Evolutionary conservation across 2,329 filamentous ascomycete species (phyloP).

Genomic region (Torrubiella hemipterigena): DNA sequence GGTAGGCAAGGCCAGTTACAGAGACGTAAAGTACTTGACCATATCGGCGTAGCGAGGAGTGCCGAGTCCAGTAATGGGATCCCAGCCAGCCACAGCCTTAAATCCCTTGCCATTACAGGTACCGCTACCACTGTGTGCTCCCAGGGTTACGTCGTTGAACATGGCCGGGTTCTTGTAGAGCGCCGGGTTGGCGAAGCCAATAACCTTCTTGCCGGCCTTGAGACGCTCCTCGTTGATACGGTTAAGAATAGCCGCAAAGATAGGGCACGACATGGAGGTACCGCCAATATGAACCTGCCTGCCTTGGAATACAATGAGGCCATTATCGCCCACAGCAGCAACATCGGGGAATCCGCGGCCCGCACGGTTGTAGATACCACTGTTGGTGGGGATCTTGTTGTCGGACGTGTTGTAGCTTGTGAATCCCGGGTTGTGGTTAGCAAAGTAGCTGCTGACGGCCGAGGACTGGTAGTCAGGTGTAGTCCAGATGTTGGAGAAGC

Average conservation of each 20-base stretch:
- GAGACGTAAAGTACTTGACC: background rate
- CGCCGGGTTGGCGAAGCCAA: conserved; percentile 19
- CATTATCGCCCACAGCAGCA: conserved; percentile 30
- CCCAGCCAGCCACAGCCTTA: conserved; percentile 5
- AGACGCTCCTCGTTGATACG: conserved; percentile 9
- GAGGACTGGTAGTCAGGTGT: conserved; percentile 32
- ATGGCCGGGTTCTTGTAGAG: conserved; percentile 5
- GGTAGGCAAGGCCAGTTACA: too few relatives aligned
- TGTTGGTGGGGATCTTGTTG: conserved; percentile 23
- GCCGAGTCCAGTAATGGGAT: conserved; percentile 6
- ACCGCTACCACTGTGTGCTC: conserved; percentile 4
- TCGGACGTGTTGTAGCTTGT: conserved; percentile 15
- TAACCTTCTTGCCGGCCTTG: conserved; percentile 19
- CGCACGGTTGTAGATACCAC: conserved; percentile 22
- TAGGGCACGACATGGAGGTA: conserved; percentile 8
- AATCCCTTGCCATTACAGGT: conserved; percentile 2
- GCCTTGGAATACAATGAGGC: conserved; percentile 21
- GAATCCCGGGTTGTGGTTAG: conserved; percentile 23
- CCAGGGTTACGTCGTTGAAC: conserved; percentile 5
- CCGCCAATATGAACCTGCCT: conserved; percentile 10
- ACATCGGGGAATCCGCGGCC: conserved; percentile 27
- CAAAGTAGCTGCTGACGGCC: conserved; percentile 24
- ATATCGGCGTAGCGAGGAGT: conserved; percentile 2
- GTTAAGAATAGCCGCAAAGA: conserved; percentile 8
- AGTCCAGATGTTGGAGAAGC: conserved; percentile 28